phyloP scores from a whole-genome alignment of 164 flowering plant species.

The Liquidambar formosana region DNA sequence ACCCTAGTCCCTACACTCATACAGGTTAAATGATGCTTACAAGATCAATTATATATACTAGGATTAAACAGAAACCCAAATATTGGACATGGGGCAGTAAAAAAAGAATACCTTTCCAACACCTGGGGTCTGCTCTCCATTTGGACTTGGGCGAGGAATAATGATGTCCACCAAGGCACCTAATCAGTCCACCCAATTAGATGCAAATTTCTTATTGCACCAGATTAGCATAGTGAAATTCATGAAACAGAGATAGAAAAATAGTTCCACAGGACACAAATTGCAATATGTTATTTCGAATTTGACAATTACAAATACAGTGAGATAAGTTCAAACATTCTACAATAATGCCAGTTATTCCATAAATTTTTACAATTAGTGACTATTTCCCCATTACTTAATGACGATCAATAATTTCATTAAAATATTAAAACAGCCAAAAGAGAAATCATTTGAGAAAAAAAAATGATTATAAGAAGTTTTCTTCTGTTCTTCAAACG shows the following conservation, averaged over 20 bases:
- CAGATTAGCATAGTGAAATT: neutral
- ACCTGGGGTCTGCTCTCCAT: constrained; percentile 51
- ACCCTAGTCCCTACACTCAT: neutral
- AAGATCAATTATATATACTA: neutral
- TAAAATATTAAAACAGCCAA: too few species aligned
- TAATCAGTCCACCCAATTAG: constrained; percentile 22
- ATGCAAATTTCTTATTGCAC: neutral
- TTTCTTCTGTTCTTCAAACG: too few species aligned
- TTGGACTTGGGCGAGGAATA: constrained; percentile 71
- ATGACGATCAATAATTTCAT: too few species aligned
- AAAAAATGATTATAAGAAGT: too few species aligned
- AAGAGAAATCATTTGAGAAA: too few species aligned
- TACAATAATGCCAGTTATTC: too few species aligned
- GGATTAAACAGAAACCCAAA: neutral
- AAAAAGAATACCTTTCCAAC: constrained; percentile 68
- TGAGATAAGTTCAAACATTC: too few species aligned
- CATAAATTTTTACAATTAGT: too few species aligned
- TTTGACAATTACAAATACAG: too few species aligned
- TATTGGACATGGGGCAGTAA: neutral
- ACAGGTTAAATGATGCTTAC: neutral
- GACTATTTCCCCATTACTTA: too few species aligned
- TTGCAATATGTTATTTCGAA: too few species aligned
- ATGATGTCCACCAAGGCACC: constrained; percentile 65
- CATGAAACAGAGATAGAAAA: neutral
- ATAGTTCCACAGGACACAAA: neutral